Conservation (phyloP, 2,329 filamentous ascomycete genomes). For the Sporothrix inflata region DNA sequence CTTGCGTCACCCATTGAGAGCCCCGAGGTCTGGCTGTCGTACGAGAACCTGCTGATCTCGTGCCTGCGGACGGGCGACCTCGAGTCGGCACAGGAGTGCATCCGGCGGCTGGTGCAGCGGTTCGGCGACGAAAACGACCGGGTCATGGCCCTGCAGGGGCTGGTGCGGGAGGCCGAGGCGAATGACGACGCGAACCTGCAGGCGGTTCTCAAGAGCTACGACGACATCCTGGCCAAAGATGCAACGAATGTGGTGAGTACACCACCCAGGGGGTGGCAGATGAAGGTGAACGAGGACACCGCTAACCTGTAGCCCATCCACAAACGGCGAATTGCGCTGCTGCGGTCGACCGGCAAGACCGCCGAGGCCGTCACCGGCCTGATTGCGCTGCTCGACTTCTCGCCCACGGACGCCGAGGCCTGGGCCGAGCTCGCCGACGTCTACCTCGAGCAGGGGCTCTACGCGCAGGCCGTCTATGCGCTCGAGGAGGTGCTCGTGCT, state of each 20-base stretch:
- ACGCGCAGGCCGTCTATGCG: slow-evolving; percentile 81
- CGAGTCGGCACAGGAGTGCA: slow-evolving; percentile 71
- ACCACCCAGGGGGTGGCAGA: not conserved
- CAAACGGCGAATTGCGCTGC: slow-evolving; percentile 80
- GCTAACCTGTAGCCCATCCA: slow-evolving; percentile 67
- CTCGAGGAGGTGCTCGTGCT: slow-evolving; percentile 88
- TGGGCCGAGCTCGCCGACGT: slow-evolving; percentile 92
- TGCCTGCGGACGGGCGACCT: slow-evolving; percentile 86
- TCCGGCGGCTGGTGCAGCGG: slow-evolving; percentile 74
- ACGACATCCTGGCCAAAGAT: slow-evolving; percentile 72
- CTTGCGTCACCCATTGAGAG: slow-evolving; percentile 66
- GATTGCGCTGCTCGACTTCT: slow-evolving; percentile 75
- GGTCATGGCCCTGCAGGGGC: slow-evolving; percentile 77
- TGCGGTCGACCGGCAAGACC: slow-evolving; percentile 71
- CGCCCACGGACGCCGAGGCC: slow-evolving; percentile 86
- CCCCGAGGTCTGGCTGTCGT: slow-evolving; percentile 78
- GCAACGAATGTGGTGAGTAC: slow-evolving; percentile 77
- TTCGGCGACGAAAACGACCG: slow-evolving; percentile 87
- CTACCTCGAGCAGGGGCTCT: slow-evolving; percentile 78
- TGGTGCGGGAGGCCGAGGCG: slow-evolving; percentile 83
- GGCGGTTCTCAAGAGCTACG: slow-evolving; percentile 74
- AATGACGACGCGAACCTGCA: slow-evolving; percentile 65
- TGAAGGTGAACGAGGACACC: slow-evolving; percentile 13
- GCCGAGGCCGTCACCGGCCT: slow-evolving; percentile 76
- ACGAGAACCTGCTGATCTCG: slow-evolving; percentile 84